Conservation (phyloP, 768 basidiomycete species). For the Mrakia frigida region DNA sequence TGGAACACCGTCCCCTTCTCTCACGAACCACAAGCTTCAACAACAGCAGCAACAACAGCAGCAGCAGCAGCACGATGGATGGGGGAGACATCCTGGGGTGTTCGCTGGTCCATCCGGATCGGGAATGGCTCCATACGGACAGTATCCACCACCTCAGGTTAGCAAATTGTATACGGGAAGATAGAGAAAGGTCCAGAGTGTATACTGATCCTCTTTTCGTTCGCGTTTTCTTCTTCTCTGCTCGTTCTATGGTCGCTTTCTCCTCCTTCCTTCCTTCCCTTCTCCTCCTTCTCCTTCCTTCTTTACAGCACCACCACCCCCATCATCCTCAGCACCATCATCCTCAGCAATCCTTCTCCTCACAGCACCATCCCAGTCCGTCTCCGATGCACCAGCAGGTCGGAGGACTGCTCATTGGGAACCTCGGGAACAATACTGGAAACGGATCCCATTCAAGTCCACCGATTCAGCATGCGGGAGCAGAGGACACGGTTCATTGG, state of each 20-base stretch:
- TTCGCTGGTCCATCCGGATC: conserved; percentile 18
- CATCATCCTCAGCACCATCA: conserved; percentile 24
- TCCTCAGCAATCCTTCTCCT: conserved; percentile 46
- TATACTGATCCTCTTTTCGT: neutral
- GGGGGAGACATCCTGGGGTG: conserved; percentile 31
- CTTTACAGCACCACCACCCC: conserved; percentile 5
- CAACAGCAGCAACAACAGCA: conserved; percentile 23
- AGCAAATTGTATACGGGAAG: neutral
- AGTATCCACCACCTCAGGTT: conserved; percentile 31
- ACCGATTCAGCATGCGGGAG: conserved; percentile 39
- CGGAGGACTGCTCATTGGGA: conserved; percentile 58
- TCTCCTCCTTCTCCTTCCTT: neutral
- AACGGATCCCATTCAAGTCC: conserved; percentile 39
- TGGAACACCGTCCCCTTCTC: conserved; percentile 23
- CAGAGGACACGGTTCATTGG: conserved; percentile 69
- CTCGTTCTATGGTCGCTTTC: neutral
- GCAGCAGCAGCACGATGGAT: conserved; percentile 30
- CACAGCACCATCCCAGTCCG: conserved; percentile 49
- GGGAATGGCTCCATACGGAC: conserved; percentile 27
- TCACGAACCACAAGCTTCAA: conserved; percentile 27
- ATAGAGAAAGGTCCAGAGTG: neutral
- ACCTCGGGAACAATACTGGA: conserved; percentile 50
- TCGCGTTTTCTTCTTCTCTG: neutral
- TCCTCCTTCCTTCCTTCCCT: neutral
- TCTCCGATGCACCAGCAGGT: conserved; percentile 51